These are phyloP conservation scores for Geosmithia putterillii DNA, from an alignment of 2,329 filamentous ascomycete species.

Conservation along the genomic window DNA sequence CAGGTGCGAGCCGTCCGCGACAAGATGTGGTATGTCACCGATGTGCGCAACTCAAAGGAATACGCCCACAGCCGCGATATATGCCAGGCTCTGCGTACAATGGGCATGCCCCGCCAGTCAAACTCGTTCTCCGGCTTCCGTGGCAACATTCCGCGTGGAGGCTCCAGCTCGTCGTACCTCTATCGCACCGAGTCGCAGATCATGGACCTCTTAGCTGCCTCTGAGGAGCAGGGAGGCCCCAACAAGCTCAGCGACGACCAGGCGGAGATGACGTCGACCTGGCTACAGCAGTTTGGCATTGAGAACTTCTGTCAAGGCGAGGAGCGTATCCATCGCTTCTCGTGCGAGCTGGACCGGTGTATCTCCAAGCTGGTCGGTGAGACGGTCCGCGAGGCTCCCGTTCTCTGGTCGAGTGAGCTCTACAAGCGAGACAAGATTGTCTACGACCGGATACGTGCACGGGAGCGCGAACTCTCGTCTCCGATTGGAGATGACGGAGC, in stretches of 20 bases:
- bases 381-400: constrained; percentile 70
- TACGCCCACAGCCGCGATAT: constrained; percentile 84
- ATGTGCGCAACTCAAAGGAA: constrained; percentile 78
- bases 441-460: constrained; percentile 33
- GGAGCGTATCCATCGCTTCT: constrained; percentile 88
- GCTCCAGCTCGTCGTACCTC: constrained; percentile 47
- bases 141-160: constrained; percentile 30
- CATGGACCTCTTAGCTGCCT: constrained; percentile 75
- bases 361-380: constrained; percentile 78
- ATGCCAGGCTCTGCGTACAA: constrained; percentile 77
- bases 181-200: constrained; percentile 75
- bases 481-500: constrained; percentile 36
- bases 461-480: constrained; percentile 28
- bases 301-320: constrained; percentile 94
- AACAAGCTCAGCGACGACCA: constrained; percentile 97
- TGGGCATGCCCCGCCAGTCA: constrained; percentile 57
- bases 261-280: constrained; percentile 69
- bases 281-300: constrained; percentile 70
- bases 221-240: constrained; percentile 73
- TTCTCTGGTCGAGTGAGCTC: constrained; percentile 85
- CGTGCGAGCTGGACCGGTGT: constrained; percentile 77
- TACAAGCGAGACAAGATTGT: constrained; percentile 65
- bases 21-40: constrained; percentile 98
- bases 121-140: constrained; percentile 37
- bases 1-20: constrained; percentile 67